These are phyloP conservation scores for Diplodia seriata DNA, from an alignment of 2,329 filamentous ascomycete species.

Conservation along the genomic window DNA sequence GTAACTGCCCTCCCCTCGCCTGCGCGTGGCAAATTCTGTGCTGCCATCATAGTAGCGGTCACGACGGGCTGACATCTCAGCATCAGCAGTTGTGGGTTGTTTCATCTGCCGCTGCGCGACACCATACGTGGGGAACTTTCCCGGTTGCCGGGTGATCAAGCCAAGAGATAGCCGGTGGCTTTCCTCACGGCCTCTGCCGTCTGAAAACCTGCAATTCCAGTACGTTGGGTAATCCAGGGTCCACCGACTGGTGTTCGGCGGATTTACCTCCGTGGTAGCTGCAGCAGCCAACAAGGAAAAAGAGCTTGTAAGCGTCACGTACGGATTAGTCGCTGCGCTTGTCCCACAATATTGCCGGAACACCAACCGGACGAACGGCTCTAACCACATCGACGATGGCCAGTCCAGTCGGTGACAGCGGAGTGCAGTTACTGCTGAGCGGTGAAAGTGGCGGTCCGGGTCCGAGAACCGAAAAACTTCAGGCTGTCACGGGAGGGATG, in stretches of 20 bases:
- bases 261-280: constrained; percentile 20
- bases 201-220: constrained; percentile 1
- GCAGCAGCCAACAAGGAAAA: constrained; percentile 3
- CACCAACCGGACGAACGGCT: constrained; percentile 7
- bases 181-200: constrained; percentile 2
- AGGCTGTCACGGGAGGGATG: constrained; percentile 11
- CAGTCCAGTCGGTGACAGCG: neutral
- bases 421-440: constrained; percentile 8
- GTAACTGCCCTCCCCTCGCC: neutral
- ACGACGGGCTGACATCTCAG: constrained; percentile 15
- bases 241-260: constrained; percentile 2
- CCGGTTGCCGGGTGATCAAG: neutral
- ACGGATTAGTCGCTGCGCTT: neutral
- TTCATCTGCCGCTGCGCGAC: constrained; percentile 3
- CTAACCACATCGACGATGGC: constrained; percentile 9
- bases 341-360: constrained; percentile 22
- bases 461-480: constrained; percentile 14
- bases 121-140: constrained; percentile 3
- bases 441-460: constrained; percentile 23
- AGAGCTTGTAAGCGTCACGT: neutral
- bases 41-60: constrained; percentile 29
- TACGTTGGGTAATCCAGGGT: neutral
- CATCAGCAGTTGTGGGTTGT: neutral
- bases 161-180: constrained; percentile 7
- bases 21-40: neutral